These are phyloP conservation scores for Aspergillus viridinutans DNA, from an alignment of 2,329 filamentous ascomycete species.

Conservation along the genomic window DNA sequence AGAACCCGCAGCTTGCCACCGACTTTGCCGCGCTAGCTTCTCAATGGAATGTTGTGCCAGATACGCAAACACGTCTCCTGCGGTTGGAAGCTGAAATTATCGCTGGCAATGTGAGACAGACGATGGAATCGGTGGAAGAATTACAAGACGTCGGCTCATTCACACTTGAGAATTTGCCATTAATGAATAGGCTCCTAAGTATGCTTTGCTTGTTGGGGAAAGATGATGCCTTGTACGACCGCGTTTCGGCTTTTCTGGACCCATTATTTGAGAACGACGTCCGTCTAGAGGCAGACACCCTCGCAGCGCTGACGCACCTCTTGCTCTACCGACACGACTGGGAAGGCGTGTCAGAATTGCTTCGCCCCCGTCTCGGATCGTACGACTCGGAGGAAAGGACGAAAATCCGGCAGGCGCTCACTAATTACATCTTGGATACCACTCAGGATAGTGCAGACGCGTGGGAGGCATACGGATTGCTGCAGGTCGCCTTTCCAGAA, in stretches of 20 bases:
- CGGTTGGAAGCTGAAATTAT: constrained; percentile 73
- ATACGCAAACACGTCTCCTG: constrained; percentile 67
- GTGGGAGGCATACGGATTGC: constrained; percentile 59
- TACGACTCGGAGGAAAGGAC: constrained; percentile 56
- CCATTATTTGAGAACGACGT: constrained; percentile 67
- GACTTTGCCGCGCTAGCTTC: constrained; percentile 65
- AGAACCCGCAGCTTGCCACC: constrained; percentile 68
- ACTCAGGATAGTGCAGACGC: constrained; percentile 57
- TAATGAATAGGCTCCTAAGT: constrained; percentile 68
- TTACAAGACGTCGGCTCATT: constrained; percentile 49
- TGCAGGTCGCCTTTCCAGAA: constrained; percentile 56
- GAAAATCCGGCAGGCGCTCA: constrained; percentile 61
- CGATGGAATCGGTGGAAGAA: constrained; percentile 52
- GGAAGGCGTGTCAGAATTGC: constrained; percentile 73
- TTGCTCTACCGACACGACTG: constrained; percentile 73
- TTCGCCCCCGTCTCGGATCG: constrained; percentile 59
- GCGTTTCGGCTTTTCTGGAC: constrained; percentile 68
- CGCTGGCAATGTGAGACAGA: constrained; percentile 65
- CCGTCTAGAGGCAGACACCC: constrained; percentile 68
- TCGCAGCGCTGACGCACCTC: constrained; percentile 66
- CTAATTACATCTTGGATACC: constrained; percentile 63
- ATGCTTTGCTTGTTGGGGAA: constrained; percentile 56
- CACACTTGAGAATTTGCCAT: constrained; percentile 56
- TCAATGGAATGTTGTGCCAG: constrained; percentile 61
- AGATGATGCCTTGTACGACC: constrained; percentile 61